Base-by-base conservation (phyloP, 495 filamentous ascomycete species). In the Collariella sp. region DNA sequence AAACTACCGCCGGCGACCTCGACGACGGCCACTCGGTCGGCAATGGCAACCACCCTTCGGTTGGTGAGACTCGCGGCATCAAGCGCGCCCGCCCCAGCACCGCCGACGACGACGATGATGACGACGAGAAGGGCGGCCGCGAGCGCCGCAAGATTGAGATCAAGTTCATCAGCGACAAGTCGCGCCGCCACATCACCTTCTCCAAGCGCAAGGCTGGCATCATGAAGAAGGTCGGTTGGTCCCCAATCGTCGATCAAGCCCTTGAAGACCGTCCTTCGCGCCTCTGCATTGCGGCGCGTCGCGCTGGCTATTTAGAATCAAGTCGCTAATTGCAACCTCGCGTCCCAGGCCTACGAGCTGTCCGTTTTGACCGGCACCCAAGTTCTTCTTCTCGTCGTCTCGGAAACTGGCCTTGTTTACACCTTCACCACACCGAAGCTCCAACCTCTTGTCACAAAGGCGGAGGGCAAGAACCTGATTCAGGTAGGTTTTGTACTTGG, bases 161-260 rank as follows among this genome's bases (percentile, higher is more conserved):
- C 77, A 99, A 99, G 81, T 99, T 99, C 75, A 99, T 99, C 68
- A 90, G 91, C 72, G 93, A 99, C 76, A 99, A 99, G 79, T 97
- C 93, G 76, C 90, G 93, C 77, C 87, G 93, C 52, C 93, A 99
- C 78, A 99, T 99, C 71, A 99, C 93, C 59, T 99, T 99, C 74
- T 97, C 94, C 59, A 99, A 99, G 85, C 90, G 93, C 71, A 99
- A 99, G 81, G 93, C 93, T 54, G 93, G 93, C 65, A 99, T 99
- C 75, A 99, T 99, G 93, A 99, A 99, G 82, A 99, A 99, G 91
- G 93, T 96, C 57, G 82, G 78, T 48, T 33, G 15, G 47, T 47
- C 40, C 47, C 23, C 45, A 23, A 38, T 40, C 48, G 22, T 33
- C 43, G n/a, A n/a, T n/a, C n/a, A n/a, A n/a, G n/a, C n/a, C n/a